Base-by-base conservation (phyloP, 805 yeast genomes). In the Grigorovia transvaalensis region DNA sequence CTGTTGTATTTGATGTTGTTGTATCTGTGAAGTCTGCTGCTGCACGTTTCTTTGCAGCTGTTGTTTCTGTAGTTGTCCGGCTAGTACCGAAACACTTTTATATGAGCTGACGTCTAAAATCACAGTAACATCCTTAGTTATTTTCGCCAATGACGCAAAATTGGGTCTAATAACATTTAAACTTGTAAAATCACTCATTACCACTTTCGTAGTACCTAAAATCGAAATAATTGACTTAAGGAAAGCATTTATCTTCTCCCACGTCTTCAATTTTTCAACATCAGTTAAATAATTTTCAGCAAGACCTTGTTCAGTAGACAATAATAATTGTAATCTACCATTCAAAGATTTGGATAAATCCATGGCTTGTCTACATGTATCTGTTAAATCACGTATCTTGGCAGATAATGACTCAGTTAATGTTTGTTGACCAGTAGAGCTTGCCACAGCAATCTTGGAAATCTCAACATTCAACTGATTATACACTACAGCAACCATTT, bases 71-170 rank as follows among this genome's bases (percentile, higher is more conserved):
- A 56, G 19, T 45, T 57, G 61, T 11, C 52, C 40, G 6, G 59
- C 57, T 11, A 51, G 48, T 1, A 56, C 50, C 15, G 67, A 63
- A 13, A 64, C 67, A 29, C 59, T 61, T 51, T 73, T 70, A 62
- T 75, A 78, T 17, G 83, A 73, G 53, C 85, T 79, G 44, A 77
- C 74, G 63, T 90, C 96, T 45, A 90, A 70, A 58, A 87, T 74
- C n/a, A 88, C 82, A 0, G 97, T 89, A 15, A 91, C 85, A 62
- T 91, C 98, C 61, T 91, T 91, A 4, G 96, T 88, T 2, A 90
- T 85, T 57, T 88, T 81, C 0, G 97, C 90, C 53, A 91, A 72
- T 41, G 81, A 79, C 0, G 96, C 87, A 68, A 91, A 77, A 6
- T 86, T 80, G 8, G 90, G 82, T 53, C 96, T 73, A 6, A 84